phyloP scores from a whole-genome alignment of 2,329 filamentous ascomycete genomes.

The Botrytis hyacinthi region DNA sequence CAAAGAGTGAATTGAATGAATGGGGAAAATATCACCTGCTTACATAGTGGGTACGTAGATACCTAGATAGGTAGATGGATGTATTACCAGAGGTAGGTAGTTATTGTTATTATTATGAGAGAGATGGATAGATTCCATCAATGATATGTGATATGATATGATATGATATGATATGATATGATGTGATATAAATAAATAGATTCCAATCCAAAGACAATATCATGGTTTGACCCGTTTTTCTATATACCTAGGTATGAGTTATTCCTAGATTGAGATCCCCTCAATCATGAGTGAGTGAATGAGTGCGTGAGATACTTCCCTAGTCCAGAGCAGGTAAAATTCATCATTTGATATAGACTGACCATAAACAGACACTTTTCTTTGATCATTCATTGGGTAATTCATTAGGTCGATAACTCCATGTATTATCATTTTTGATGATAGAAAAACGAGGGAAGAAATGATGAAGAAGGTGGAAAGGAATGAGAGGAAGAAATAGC shows the following conservation, averaged over 20 bases:
- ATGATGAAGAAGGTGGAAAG: neutral
- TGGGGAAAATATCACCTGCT: neutral
- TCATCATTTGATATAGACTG: neutral
- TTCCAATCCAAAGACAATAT: neutral
- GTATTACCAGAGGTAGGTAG: neutral
- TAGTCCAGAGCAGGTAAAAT: neutral
- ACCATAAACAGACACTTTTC: neutral
- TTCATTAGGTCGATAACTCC: neutral
- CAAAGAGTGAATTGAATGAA: neutral
- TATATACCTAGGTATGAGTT: neutral
- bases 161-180: neutral
- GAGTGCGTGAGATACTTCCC: neutral
- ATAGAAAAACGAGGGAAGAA: neutral
- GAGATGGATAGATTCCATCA: neutral
- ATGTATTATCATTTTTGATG: neutral
- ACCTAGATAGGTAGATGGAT: neutral
- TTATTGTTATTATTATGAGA: neutral
- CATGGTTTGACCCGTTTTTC: neutral
- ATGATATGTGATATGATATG: neutral
- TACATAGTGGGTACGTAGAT: neutral
- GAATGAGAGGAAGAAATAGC: neutral
- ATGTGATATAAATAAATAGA: neutral
- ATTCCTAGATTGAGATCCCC: neutral
- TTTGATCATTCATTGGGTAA: slow-evolving; percentile 7
- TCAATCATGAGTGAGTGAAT: neutral